Evolutionary conservation across 2,329 filamentous ascomycete genomes (phyloP).

Genomic region (Aspergillus luchuensis): DNA sequence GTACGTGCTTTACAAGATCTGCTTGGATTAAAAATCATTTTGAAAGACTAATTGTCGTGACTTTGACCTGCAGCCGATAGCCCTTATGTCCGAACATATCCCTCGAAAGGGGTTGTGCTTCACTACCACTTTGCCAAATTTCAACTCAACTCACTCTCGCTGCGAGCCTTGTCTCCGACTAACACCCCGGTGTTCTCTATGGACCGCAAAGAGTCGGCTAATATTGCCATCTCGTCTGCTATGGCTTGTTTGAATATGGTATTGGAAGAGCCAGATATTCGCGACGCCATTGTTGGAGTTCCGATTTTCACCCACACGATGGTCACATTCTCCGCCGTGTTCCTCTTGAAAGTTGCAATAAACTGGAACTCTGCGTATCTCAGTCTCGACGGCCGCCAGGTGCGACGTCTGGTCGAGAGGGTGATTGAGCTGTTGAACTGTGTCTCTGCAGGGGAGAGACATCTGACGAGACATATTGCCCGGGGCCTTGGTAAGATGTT

Average conservation of each 20-base stretch:
- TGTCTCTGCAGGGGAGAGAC: constrained; percentile 45
- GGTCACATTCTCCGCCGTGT: constrained; percentile 50
- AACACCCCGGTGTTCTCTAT: constrained; percentile 47
- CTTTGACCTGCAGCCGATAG: constrained; percentile 38
- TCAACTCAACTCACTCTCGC: constrained; percentile 51
- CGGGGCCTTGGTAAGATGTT: constrained; percentile 46
- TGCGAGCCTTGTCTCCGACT: constrained; percentile 46
- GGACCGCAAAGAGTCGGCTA: constrained; percentile 48
- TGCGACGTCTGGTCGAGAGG: constrained; percentile 42
- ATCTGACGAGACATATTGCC: constrained; percentile 46
- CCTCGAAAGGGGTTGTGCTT: constrained; percentile 53
- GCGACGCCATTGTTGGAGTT: constrained; percentile 52
- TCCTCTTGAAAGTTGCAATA: constrained; percentile 48
- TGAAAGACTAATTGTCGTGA: constrained; percentile 6
- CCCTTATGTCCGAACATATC: constrained; percentile 51
- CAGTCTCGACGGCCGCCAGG: constrained; percentile 42
- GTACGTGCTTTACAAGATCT: constrained; percentile 26
- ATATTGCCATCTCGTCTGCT: constrained; percentile 51
- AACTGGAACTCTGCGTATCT: constrained; percentile 48
- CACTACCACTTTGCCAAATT: constrained; percentile 59
- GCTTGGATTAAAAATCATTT: not conserved
- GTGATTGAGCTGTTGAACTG: constrained; percentile 45
- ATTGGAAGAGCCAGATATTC: constrained; percentile 52
- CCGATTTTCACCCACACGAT: constrained; percentile 50
- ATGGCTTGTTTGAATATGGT: constrained; percentile 52